These are phyloP conservation scores for Suillus decipiens DNA, from an alignment of 768 basidiomycete species.

Conservation along the genomic window DNA sequence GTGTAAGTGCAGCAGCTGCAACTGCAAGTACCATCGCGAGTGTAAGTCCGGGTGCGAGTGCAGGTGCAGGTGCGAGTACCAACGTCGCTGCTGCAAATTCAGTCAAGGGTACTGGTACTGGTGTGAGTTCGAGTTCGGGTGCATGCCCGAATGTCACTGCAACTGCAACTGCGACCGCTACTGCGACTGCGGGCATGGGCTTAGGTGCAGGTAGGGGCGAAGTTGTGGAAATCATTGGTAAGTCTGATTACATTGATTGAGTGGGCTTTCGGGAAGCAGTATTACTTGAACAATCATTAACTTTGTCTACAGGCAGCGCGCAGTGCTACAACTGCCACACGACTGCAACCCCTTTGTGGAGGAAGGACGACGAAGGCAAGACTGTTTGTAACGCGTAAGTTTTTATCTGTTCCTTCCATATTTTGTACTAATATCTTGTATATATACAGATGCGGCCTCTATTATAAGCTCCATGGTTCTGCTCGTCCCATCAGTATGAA, in stretches of 20 bases:
- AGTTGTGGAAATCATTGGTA: conserved; percentile 72
- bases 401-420: conserved; percentile 11
- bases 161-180: background rate
- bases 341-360: conserved; percentile 85
- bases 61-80: background rate
- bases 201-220: conserved; percentile 44
- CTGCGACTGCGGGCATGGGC: conserved; percentile 24
- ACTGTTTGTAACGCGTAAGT: conserved; percentile 90
- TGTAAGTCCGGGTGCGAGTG: conserved; percentile 25
- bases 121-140: background rate
- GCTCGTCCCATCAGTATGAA: conserved; percentile 90
- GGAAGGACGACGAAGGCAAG: conserved; percentile 90
- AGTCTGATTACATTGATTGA: conserved; percentile 31
- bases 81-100: conserved; percentile 23
- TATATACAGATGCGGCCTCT: conserved; percentile 67
- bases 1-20: background rate
- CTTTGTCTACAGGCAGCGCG: conserved; percentile 43
- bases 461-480: conserved; percentile 85
- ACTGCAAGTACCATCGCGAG: conserved; percentile 23
- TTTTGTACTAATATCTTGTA: conserved; percentile 4
- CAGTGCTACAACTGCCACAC: conserved; percentile 93
- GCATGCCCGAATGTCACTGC: conserved; percentile 24
- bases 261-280: conserved; percentile 11
- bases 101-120: conserved; percentile 31
- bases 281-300: conserved; percentile 20